Percentiles rank a stretch among this genome's conserved stretches.
Conservation (phyloP, 345 rosid genomes). For the Xanthoceras sorbifolium region DNA sequence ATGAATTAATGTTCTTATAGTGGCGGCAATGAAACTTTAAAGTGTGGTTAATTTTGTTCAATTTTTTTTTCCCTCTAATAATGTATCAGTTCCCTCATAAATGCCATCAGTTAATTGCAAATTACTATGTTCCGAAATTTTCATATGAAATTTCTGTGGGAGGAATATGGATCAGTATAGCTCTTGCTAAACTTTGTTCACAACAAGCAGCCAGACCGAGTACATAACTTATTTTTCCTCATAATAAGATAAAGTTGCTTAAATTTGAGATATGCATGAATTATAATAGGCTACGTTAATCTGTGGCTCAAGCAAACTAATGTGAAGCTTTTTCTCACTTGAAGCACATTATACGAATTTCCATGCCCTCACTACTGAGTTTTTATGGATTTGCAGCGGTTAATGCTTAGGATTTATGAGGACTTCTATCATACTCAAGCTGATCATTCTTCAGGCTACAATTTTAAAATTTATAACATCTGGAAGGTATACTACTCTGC, state of each 20-base stretch:
- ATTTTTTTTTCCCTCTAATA: not conserved
- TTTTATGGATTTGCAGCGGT: conserved; percentile 52
- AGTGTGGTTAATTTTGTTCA: not conserved
- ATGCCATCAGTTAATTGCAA: not conserved
- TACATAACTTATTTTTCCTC: not conserved
- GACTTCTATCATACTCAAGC: conserved; percentile 26
- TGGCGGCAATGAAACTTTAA: not conserved
- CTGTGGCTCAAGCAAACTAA: not conserved
- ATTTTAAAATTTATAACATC: conserved; percentile 35
- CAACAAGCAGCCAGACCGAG: not conserved
- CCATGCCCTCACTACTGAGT: conserved; percentile 8
- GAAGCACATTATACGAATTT: not conserved
- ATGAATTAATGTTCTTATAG: not conserved
- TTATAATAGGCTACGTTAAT: not conserved
- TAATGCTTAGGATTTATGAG: conserved; percentile 56
- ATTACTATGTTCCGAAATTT: not conserved
- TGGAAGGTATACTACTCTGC: conserved; percentile 54
- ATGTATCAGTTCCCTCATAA: not conserved
- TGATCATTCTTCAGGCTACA: conserved; percentile 18
- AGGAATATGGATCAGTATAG: not conserved
- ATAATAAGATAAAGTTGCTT: not conserved
- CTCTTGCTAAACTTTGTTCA: not conserved
- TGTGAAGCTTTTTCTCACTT: not conserved
- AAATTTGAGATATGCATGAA: not conserved
- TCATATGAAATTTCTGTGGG: not conserved